phyloP scores from a whole-genome alignment of 163 green algal species.

The Prototheca wickerhamii region DNA sequence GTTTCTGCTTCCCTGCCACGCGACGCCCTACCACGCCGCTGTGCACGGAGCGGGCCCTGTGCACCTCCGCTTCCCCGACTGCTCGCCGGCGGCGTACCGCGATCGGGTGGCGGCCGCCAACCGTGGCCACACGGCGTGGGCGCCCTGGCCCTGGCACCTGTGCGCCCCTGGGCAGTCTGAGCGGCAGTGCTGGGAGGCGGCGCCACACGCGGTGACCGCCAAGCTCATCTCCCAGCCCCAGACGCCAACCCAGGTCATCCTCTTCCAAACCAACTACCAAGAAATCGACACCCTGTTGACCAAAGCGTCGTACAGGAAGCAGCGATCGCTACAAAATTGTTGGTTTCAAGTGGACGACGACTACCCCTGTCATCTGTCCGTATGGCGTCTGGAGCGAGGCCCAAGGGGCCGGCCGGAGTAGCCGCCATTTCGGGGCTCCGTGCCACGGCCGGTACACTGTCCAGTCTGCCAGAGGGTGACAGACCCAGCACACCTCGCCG shows the following conservation, averaged over 20 bases:
- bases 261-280: neutral
- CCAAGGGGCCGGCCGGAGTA: too few relatives aligned
- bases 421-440: neutral
- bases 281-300: neutral
- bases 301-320: neutral
- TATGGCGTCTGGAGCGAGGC: constrained; percentile 3
- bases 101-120: constrained; percentile 8
- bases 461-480: too few relatives aligned
- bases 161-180: neutral
- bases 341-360: constrained; percentile 73
- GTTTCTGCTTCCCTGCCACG: constrained; percentile 52
- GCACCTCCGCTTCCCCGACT: constrained; percentile 50
- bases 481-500: too few relatives aligned
- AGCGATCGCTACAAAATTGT: constrained; percentile 8
- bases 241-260: neutral
- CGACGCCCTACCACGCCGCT: constrained; percentile 40
- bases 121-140: neutral
- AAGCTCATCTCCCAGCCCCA: neutral
- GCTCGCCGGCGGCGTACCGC: constrained; percentile 28
- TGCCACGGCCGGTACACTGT: too few relatives aligned
- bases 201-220: neutral
- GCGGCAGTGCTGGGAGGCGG: constrained; percentile 8
- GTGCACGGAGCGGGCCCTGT: constrained; percentile 19
- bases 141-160: constrained; percentile 1
- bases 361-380: constrained; percentile 72